A percentile compares a stretch with the other conserved stretches of the same genome.
Conservation (phyloP, 148 eudicot genomes). For the Arctostaphylos glauca region DNA sequence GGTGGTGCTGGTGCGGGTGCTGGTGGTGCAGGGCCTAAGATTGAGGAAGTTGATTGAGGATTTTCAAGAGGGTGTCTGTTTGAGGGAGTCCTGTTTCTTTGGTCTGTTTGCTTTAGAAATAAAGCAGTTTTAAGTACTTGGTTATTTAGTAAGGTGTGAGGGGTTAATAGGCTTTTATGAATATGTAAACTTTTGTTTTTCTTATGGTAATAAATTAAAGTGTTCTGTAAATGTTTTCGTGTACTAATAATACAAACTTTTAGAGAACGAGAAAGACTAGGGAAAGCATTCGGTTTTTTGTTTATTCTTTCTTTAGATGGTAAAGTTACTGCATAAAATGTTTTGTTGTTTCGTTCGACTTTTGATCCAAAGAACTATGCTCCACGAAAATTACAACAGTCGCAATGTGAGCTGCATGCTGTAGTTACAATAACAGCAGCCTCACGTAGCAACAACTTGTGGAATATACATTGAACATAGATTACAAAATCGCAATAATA, state of each 20-base stretch:
- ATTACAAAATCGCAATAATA: neutral
- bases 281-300: too few relatives aligned
- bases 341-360: too few relatives aligned
- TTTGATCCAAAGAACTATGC: too few relatives aligned
- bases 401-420: too few relatives aligned
- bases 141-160: neutral
- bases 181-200: neutral
- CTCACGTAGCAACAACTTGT: too few relatives aligned
- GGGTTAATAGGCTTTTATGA: neutral
- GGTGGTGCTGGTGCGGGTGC: neutral
- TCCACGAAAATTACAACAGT: too few relatives aligned
- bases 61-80: neutral
- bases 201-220: neutral
- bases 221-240: neutral
- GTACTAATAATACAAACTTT: too few relatives aligned
- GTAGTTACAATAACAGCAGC: too few relatives aligned
- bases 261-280: too few relatives aligned
- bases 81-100: neutral
- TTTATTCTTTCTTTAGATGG: too few relatives aligned
- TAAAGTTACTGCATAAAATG: too few relatives aligned
- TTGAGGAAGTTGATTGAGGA: constrained; percentile 15
- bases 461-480: neutral
- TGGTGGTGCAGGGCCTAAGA: constrained; percentile 14
- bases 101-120: neutral
- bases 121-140: neutral